phyloP scores from a whole-genome alignment of 2,329 filamentous ascomycete genomes.

The Gnomoniopsis smithogilvyi region DNA sequence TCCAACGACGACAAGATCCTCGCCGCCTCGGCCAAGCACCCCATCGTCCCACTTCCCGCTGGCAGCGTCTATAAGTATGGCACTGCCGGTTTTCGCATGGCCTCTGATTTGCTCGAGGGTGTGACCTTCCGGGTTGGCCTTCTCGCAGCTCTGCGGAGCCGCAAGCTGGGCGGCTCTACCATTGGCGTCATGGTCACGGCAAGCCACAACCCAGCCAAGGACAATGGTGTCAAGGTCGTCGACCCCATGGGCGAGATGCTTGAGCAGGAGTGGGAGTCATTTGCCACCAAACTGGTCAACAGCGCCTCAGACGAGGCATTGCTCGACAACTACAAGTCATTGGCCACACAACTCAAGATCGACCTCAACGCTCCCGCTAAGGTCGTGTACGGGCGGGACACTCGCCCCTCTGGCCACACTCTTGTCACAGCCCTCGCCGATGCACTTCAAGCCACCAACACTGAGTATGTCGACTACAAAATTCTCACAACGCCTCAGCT shows the following conservation, averaged over 20 bases:
- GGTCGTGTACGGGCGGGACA: constrained; percentile 89
- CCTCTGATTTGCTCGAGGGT: constrained; percentile 78
- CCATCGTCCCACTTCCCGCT: constrained; percentile 46
- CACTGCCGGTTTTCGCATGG: constrained; percentile 67
- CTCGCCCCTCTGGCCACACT: constrained; percentile 83
- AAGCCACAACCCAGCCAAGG: constrained; percentile 84
- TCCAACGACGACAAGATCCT: constrained; percentile 44
- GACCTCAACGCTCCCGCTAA: constrained; percentile 67
- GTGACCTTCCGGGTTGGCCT: constrained; percentile 92
- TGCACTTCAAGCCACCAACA: constrained; percentile 72
- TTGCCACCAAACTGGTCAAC: constrained; percentile 89
- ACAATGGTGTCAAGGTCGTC: constrained; percentile 94
- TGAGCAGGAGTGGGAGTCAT: constrained; percentile 89
- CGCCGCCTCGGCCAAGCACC: constrained; percentile 59
- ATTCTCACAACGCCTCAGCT: constrained; percentile 95
- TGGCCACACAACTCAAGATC: constrained; percentile 74
- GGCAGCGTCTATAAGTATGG: constrained; percentile 61
- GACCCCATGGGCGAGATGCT: constrained; percentile 98
- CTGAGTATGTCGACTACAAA: constrained; percentile 80
- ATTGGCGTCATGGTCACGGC: constrained; percentile 97
- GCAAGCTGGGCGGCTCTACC: constrained; percentile 83
- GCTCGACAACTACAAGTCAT: constrained; percentile 69
- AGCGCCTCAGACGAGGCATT: constrained; percentile 72
- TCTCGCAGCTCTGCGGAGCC: constrained; percentile 81
- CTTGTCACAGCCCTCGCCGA: constrained; percentile 77